Percentiles rank a stretch among this genome's conserved stretches.
These are phyloP conservation scores for Physocladia obscura DNA, from an alignment of 192 early-diverging fungal species.

Conservation along the genomic window DNA sequence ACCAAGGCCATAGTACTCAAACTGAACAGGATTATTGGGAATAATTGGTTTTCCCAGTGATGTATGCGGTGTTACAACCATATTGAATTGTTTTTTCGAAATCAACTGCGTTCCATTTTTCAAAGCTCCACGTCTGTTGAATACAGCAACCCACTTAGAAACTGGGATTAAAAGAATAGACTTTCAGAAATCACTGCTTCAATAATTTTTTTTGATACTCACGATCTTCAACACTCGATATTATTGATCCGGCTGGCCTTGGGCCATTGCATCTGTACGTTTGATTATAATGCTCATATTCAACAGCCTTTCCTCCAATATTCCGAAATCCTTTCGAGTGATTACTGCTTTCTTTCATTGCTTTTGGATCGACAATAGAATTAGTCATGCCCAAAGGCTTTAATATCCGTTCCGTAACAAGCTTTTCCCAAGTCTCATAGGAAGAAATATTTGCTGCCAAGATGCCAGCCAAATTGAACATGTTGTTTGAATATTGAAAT, in stretches of 20 bases:
- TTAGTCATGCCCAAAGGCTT: slow-evolving; percentile 9
- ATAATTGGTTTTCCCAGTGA: neutral
- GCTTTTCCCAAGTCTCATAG: neutral
- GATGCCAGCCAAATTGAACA: slow-evolving; percentile 19
- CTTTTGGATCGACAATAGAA: neutral
- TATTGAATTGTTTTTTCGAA: neutral
- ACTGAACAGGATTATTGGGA: too few relatives aligned
- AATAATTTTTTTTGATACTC: too few relatives aligned
- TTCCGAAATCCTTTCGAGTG: neutral
- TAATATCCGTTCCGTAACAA: slow-evolving; percentile 1
- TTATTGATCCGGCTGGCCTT: too few relatives aligned
- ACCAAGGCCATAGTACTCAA: slow-evolving; percentile 18
- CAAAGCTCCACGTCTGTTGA: neutral
- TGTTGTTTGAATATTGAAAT: slow-evolving; percentile 26
- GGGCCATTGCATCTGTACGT: too few relatives aligned
- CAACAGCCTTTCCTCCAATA: neutral
- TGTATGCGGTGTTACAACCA: neutral
- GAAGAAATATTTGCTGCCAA: slow-evolving; percentile 8
- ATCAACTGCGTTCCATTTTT: neutral
- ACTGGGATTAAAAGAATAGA: neutral
- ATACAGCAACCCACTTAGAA: slow-evolving; percentile 9
- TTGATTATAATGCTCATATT: neutral
- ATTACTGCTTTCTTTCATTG: neutral
- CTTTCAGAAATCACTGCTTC: too few relatives aligned
- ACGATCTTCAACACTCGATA: too few relatives aligned